Evolutionary conservation across 306 rosid species (phyloP).

Genomic region (Trifolium dubium): DNA sequence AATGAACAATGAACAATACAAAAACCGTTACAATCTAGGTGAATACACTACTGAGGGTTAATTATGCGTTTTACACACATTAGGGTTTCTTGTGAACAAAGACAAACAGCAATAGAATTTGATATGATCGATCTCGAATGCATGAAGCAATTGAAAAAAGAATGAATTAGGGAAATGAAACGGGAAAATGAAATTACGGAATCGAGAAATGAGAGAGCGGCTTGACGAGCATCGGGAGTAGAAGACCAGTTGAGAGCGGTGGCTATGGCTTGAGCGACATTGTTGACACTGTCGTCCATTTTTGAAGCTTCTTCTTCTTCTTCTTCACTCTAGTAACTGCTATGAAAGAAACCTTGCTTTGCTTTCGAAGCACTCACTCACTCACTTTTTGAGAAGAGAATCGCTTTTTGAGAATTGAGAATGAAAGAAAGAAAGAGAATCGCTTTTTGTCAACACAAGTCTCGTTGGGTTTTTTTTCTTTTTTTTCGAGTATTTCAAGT

Average conservation of each 20-base stretch:
- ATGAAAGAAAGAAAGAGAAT: background rate
- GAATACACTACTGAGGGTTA: background rate
- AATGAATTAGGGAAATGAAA: background rate
- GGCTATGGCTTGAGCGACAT: conserved; percentile 85
- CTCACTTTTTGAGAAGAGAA: too few relatives aligned
- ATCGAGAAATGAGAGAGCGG: conserved; percentile 79
- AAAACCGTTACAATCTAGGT: background rate
- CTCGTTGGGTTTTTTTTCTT: background rate
- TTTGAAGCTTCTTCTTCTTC: too few relatives aligned
- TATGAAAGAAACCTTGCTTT: background rate
- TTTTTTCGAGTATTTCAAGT: background rate
- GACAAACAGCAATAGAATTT: background rate
- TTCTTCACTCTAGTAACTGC: background rate
- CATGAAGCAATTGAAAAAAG: background rate
- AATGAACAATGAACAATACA: conserved; percentile 10
- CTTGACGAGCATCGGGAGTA: conserved; percentile 68
- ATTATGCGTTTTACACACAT: background rate
- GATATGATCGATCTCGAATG: background rate
- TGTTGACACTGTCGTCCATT: conserved; percentile 69
- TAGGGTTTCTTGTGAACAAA: conserved; percentile 47
- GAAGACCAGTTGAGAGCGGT: conserved; percentile 86
- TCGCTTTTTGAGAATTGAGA: background rate
- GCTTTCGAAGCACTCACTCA: background rate
- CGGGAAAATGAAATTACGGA: conserved; percentile 49
- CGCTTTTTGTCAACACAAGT: conserved; percentile 2